Conservation (phyloP, 192 early-diverging fungal species). For the Geranomyces variabilis region DNA sequence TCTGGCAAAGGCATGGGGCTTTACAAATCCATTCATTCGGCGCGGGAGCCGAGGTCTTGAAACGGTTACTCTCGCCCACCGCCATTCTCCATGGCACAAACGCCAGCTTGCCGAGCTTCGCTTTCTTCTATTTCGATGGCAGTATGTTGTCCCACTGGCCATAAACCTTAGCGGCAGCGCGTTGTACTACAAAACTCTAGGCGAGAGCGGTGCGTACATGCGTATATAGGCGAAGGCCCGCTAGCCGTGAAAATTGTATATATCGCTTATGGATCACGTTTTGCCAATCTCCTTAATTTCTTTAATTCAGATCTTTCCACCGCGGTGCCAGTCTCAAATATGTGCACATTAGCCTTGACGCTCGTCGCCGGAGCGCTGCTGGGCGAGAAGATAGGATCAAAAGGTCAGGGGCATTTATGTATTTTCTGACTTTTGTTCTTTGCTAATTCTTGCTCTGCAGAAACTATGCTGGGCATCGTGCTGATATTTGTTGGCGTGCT, state of each 20-base stretch:
- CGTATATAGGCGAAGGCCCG: neutral
- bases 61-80: constrained; percentile 60
- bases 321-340: constrained; percentile 91
- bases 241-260: neutral
- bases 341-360: constrained; percentile 87
- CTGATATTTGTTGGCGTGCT: constrained; percentile 39
- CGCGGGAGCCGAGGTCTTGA: constrained; percentile 77
- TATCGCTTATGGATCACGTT: neutral
- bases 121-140: constrained; percentile 85
- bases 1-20: constrained; percentile 79
- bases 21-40: constrained; percentile 96
- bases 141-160: constrained; percentile 84
- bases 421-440: neutral
- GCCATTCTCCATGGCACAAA: constrained; percentile 43
- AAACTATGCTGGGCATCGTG: constrained; percentile 34
- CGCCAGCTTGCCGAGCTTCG: constrained; percentile 66
- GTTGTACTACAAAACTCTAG: constrained; percentile 92
- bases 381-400: constrained; percentile 74
- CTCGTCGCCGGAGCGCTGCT: constrained; percentile 75
- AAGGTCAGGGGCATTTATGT: constrained; percentile 47
- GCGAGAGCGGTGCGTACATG: constrained; percentile 63
- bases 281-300: neutral
- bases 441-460: neutral
- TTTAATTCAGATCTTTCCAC: constrained; percentile 73
- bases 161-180: constrained; percentile 91